A percentile compares a stretch with the other conserved stretches of the same genome.
Evolutionary conservation across 2,329 filamentous ascomycete species (phyloP).

Genomic region (Neophaeococcomyces aloes): DNA sequence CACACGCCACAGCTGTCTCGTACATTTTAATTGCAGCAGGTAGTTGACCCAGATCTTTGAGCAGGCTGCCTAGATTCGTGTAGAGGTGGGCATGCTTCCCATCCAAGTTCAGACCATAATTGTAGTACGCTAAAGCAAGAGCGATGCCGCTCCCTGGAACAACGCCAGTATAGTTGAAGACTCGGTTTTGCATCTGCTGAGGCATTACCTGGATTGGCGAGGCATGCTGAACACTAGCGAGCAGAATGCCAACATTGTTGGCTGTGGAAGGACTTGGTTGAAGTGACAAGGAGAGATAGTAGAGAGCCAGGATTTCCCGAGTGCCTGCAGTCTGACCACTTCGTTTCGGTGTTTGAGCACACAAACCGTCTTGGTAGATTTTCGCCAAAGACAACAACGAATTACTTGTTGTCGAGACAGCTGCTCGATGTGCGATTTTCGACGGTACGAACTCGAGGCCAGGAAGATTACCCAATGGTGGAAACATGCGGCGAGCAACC

Average conservation of each 20-base stretch:
- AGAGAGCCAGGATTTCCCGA: constrained; percentile 83
- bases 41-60: constrained; percentile 93
- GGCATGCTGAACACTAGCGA: constrained; percentile 83
- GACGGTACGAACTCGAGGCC: constrained; percentile 65
- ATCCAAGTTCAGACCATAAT: constrained; percentile 82
- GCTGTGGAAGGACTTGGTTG: constrained; percentile 95
- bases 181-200: constrained; percentile 6
- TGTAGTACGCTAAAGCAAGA: constrained; percentile 84
- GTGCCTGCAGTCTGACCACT: constrained; percentile 58
- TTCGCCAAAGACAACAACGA: constrained; percentile 89
- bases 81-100: constrained; percentile 87
- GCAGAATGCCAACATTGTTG: constrained; percentile 92
- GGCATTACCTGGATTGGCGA: background rate
- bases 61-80: constrained; percentile 85
- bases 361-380: constrained; percentile 91
- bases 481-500: constrained; percentile 75
- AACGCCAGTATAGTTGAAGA: constrained; percentile 53
- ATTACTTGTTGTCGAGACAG: constrained; percentile 88
- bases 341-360: constrained; percentile 48
- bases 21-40: constrained; percentile 94
- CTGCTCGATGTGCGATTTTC: constrained; percentile 62
- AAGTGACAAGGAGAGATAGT: constrained; percentile 87
- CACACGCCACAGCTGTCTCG: constrained; percentile 82
- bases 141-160: constrained; percentile 76
- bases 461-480: constrained; percentile 62